Evolutionary conservation across 139 green algal genomes (phyloP), one percentile per base, ranked within the genome.

Genomic region (Gonium pectorale): DNA sequence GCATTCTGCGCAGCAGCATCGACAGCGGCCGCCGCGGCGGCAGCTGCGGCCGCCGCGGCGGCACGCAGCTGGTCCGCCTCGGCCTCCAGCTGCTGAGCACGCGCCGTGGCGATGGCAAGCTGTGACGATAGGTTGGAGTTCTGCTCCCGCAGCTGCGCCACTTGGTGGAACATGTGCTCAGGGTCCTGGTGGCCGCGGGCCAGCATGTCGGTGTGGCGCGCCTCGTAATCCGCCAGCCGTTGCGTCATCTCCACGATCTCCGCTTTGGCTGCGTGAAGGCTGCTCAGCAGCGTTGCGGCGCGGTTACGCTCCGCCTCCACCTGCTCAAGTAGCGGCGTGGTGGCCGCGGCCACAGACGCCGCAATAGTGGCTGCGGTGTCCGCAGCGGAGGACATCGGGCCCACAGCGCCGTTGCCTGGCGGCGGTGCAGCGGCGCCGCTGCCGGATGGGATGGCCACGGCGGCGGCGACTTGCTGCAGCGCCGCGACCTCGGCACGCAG

Each of bases 401-500:
- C 15, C 62, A n/a, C 29, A 24, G 17, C 64, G 35, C 7, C 19
- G 21, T 33, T 13, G 64, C 33, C 64, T 35, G 27, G 64, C 33
- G 64, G 33, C 33, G 64, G 8, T 37, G 64, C 33, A n/a, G 64
- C 13, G 5, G 64, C 33, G 37, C 33, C 37, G 26, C 9, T 19
- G 33, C 33, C 27, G 40, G 41, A 17, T 29, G 7, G 9, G 0
- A 37, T 29, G 38, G 38, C 64, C 3, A 29, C 46, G 29, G 37
- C 59, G 33, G 49, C 71, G n/a, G 69, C 85, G 62, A 31, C 51
- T 59, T 72, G 41, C 38, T 92, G 86, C 51, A 92, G 78, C 1
- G 84, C 78, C 0, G 33, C 67, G n/a, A 96, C 88, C 81, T 96
- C 93, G 1, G 37, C 64, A 0, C 86, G 80, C 21, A 96, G 80